Evolutionary conservation across 2,329 filamentous ascomycete genomes (phyloP).

Genomic region (Onygenales sp.): DNA sequence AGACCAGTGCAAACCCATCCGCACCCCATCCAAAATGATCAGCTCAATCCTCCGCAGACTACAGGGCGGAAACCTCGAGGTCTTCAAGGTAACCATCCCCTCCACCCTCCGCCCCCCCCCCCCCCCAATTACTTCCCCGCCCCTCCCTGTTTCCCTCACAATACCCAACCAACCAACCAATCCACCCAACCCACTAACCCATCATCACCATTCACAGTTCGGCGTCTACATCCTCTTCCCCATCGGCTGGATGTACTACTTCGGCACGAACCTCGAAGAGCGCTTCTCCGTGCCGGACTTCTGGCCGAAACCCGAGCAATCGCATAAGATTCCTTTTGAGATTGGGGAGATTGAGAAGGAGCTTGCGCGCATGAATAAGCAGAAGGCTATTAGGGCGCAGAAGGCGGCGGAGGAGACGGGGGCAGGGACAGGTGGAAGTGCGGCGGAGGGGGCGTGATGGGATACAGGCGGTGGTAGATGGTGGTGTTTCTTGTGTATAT

Average conservation of each 20-base stretch:
- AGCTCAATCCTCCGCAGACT: conserved; percentile 42
- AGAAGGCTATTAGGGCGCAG: conserved; percentile 35
- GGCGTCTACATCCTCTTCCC: conserved; percentile 98
- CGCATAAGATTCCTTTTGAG: conserved; percentile 44
- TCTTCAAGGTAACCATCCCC: conserved; percentile 66
- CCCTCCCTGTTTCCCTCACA: background rate
- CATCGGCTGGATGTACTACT: conserved; percentile 99
- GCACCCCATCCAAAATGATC: conserved; percentile 21
- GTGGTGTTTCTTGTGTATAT: background rate
- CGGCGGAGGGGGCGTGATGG: background rate
- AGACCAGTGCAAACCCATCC: background rate
- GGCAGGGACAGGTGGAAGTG: conserved; percentile 4
- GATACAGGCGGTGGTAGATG: background rate
- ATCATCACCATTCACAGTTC: conserved; percentile 51
- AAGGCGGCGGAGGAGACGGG: conserved; percentile 11
- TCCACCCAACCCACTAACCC: background rate
- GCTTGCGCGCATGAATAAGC: conserved; percentile 56
- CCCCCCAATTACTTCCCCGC: background rate
- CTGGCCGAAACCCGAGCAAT: conserved; percentile 65
- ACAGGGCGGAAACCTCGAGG: conserved; percentile 82
- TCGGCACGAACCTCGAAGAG: conserved; percentile 92
- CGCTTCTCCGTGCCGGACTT: conserved; percentile 84
- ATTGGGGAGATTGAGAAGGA: conserved; percentile 62
- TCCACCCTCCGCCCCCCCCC: background rate
- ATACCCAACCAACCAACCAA: background rate